Evolutionary conservation across 345 rosid species (phyloP).

Genomic region (Trapa incisa): DNA sequence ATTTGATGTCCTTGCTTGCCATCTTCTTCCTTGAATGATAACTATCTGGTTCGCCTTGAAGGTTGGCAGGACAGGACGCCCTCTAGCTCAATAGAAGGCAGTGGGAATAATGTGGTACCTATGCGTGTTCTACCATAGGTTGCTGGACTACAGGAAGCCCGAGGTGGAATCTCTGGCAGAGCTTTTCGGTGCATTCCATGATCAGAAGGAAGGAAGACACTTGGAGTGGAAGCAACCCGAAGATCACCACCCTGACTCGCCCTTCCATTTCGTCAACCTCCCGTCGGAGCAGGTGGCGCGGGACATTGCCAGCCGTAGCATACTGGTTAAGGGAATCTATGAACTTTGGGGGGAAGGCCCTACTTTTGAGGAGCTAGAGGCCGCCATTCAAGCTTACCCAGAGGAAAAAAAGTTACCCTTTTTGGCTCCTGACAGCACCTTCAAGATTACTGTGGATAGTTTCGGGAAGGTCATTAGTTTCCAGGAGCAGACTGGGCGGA

Average conservation of each 20-base stretch:
- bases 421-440: slow-evolving; percentile 42
- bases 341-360: slow-evolving; percentile 96
- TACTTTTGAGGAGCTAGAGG: slow-evolving; percentile 28
- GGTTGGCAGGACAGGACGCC: no score
- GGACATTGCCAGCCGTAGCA: slow-evolving; percentile 58
- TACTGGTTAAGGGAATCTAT: slow-evolving; percentile 87
- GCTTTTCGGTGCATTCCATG: slow-evolving; percentile 23
- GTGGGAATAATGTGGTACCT: slow-evolving; percentile 54
- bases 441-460: slow-evolving; percentile 65
- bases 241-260: slow-evolving; percentile 79
- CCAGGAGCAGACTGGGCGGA: slow-evolving; percentile 41
- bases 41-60: no score
- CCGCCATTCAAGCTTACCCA: slow-evolving; percentile 24
- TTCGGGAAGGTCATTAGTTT: slow-evolving; percentile 68
- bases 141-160: slow-evolving; percentile 74
- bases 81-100: no score
- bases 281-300: slow-evolving; percentile 63
- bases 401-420: slow-evolving; percentile 60
- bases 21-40: no score
- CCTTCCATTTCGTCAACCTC: slow-evolving; percentile 73
- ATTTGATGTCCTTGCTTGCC: no score
- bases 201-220: slow-evolving; percentile 6
- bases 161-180: slow-evolving; percentile 78
- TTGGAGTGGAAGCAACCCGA: slow-evolving; percentile 68
- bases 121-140: slow-evolving; percentile 66